Evolutionary conservation across 2,329 filamentous ascomycete species (phyloP), one percentile per base, ranked within the genome.

Genomic region (Pyrenophora graminea): DNA sequence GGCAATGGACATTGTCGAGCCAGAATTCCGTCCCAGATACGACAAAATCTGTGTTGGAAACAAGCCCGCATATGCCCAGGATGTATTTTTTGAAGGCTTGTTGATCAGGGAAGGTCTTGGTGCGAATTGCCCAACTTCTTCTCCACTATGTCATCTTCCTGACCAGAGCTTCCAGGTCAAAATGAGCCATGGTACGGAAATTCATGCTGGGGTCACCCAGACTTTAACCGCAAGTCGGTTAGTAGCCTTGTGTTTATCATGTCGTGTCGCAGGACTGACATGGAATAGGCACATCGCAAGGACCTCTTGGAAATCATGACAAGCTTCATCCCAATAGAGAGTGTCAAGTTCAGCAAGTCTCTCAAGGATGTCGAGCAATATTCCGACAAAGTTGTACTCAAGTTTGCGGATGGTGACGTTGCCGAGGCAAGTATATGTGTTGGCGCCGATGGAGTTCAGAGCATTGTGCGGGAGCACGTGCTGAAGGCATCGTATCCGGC

Each of bases 401-500:
- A 4, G 10, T 41, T 41, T 18, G n/a, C 42, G 33, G 64, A 67
- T 74, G 58, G 67, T 60, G 45, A 62, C 67, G 72, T 63, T 64
- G 51, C 64, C 58, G 33, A 74, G 70, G 63, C 61, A 74, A 56
- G 60, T n/a, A 67, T 73, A 43, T 72, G 79, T 0, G 71, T 80
- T 43, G 77, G 78, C 3, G 77, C 75, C 46, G 79, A 81, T 56
- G 79, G 79, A 2, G 76, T 81, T 56, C 79, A 79, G 30, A 60
- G 63, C 12, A 51, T 55, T 9, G 56, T 60, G 3, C 45, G 66
- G 37, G 42, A 61, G 2, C 51, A 66, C 7, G 60, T 69, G 1
- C 53, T 66, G 3, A 41, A 48, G 1, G 48, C 58, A 3, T 38
- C 42, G 13, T 53, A 60, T 19, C 62, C 64, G 4, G 51, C 59